These are phyloP conservation scores for Triangularia verruculosa DNA, from an alignment of 2,329 filamentous ascomycete species.

Conservation along the genomic window DNA sequence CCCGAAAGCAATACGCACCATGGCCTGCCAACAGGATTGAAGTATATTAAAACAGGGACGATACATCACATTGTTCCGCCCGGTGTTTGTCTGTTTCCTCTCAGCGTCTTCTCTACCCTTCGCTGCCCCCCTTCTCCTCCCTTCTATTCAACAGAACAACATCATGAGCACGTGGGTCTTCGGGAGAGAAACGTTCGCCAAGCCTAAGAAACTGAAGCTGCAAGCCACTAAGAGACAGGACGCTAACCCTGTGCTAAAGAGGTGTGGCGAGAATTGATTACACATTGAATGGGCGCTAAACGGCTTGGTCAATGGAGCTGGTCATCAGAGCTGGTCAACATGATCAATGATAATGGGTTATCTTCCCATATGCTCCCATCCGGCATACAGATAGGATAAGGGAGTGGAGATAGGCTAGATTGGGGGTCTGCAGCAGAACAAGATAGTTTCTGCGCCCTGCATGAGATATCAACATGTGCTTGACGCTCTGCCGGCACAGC, in stretches of 20 bases:
- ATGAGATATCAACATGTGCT: background rate
- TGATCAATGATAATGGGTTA: background rate
- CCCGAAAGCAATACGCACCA: background rate
- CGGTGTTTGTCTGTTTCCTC: no score
- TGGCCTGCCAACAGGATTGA: background rate
- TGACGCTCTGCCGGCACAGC: background rate
- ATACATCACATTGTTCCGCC: background rate
- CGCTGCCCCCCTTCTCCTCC: background rate
- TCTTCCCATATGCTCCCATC: background rate
- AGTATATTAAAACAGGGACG: no score
- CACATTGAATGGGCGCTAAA: background rate
- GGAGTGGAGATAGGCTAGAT: no score
- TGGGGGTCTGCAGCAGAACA: background rate
- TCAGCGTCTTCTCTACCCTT: no score
- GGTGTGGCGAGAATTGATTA: background rate
- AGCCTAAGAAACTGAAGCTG: background rate
- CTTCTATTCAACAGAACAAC: background rate
- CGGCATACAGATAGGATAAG: background rate
- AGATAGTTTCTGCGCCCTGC: background rate
- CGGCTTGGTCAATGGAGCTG: no score
- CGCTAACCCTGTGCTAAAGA: background rate
- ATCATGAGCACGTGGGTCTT: background rate
- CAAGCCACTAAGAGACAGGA: background rate
- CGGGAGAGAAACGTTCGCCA: background rate
- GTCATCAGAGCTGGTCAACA: background rate